These are phyloP conservation scores for Ambrosiella xylebori DNA, from an alignment of 2,329 filamentous ascomycete genomes.

Conservation along the genomic window DNA sequence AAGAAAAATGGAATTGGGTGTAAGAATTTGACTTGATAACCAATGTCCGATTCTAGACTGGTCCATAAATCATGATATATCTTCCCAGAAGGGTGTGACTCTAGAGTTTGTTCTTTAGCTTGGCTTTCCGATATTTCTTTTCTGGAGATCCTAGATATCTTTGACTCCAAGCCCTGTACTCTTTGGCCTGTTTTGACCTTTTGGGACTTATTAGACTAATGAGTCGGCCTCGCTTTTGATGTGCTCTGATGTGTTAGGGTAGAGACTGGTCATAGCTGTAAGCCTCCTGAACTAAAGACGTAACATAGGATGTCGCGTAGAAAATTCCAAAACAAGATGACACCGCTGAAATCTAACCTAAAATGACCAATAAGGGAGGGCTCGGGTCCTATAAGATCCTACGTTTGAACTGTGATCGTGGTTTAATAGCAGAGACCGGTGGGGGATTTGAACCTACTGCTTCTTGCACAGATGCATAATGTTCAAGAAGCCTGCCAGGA, in stretches of 20 bases:
- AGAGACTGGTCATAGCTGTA: not conserved
- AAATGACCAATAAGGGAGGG: not conserved
- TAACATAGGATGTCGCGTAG: not conserved
- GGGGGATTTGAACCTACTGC: no score
- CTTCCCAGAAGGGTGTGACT: not conserved
- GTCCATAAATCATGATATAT: not conserved
- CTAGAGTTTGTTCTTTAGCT: not conserved
- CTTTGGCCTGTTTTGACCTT: not conserved
- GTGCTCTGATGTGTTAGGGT: not conserved
- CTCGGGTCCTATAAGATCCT: not conserved
- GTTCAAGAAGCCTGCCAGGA: no score
- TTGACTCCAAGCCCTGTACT: not conserved
- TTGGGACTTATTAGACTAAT: not conserved
- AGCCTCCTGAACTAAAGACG: not conserved
- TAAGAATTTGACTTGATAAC: not conserved
- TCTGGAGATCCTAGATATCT: conserved; percentile 1
- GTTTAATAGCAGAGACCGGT: no score
- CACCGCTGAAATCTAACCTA: not conserved
- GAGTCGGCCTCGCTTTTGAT: not conserved
- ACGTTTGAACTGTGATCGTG: not conserved
- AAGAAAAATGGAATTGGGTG: no score
- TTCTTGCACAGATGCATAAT: no score
- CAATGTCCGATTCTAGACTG: not conserved
- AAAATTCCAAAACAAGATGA: not conserved
- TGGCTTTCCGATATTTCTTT: not conserved